phyloP scores from a whole-genome alignment of 352 stramenopile species.

The Pythium sp. region DNA sequence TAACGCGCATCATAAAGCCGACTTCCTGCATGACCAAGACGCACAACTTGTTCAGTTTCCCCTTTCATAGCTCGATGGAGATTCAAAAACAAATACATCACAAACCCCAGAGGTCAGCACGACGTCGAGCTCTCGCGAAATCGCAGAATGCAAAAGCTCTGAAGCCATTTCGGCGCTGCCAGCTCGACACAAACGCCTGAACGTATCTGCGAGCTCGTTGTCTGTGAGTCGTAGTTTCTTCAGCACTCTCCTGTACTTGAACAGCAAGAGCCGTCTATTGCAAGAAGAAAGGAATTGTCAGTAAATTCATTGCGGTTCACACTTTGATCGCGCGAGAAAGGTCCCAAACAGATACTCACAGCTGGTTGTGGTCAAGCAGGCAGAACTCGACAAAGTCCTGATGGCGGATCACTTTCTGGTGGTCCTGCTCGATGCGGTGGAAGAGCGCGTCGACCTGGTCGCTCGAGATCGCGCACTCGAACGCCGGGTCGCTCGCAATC shows the following conservation, averaged over 20 bases:
- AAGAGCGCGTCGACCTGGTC: constrained; percentile 78
- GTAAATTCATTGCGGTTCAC: background rate
- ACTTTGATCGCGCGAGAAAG: background rate
- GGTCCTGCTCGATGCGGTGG: constrained; percentile 59
- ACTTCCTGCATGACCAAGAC: constrained; percentile 42
- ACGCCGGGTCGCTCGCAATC: constrained; percentile 72
- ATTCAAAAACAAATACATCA: background rate
- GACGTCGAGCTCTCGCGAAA: constrained; percentile 72
- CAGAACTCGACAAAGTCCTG: constrained; percentile 83
- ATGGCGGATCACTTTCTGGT: constrained; percentile 52
- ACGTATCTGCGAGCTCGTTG: constrained; percentile 77
- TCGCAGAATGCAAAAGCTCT: constrained; percentile 58
- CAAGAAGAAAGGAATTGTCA: background rate
- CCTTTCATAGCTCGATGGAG: background rate
- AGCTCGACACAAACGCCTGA: constrained; percentile 45
- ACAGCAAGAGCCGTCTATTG: constrained; percentile 64
- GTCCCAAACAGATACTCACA: constrained; percentile 32
- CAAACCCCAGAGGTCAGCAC: constrained; percentile 73
- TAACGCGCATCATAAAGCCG: constrained; percentile 52
- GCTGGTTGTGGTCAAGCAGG: constrained; percentile 70
- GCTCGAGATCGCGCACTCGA: constrained; percentile 62
- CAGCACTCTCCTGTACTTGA: constrained; percentile 66
- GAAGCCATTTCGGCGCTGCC: constrained; percentile 42
- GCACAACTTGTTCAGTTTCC: background rate
- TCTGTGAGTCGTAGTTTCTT: constrained; percentile 64